These are phyloP conservation scores for Camelina hispida DNA, from an alignment of 345 rosid genomes.

Conservation along the genomic window DNA sequence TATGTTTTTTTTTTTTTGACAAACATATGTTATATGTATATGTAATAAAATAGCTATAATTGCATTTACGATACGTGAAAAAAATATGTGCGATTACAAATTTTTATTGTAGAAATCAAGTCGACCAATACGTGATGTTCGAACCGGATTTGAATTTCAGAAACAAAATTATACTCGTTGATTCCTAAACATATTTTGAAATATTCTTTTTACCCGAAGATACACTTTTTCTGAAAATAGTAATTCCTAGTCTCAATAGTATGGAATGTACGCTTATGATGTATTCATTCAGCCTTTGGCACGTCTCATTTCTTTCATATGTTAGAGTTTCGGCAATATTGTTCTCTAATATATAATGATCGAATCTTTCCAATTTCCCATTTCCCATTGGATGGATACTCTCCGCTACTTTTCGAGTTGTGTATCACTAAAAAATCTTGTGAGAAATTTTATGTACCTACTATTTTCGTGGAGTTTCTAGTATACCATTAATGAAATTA, in stretches of 20 bases:
- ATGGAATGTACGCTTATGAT: slow-evolving; percentile 9
- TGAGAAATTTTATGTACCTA: not conserved
- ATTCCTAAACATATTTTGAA: not conserved
- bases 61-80: not conserved
- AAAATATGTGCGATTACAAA: slow-evolving; percentile 7
- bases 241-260: not conserved
- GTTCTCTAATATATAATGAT: not conserved
- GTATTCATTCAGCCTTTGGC: not conserved
- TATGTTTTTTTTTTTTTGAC: too few species aligned
- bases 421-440: not conserved
- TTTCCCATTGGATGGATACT: slow-evolving; percentile 1
- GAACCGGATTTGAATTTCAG: not conserved
- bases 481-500: not conserved
- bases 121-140: not conserved
- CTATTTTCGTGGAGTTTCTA: slow-evolving; percentile 27
- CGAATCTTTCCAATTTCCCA: slow-evolving; percentile 8
- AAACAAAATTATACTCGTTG: not conserved
- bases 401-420: slow-evolving; percentile 2
- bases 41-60: slow-evolving; percentile 4
- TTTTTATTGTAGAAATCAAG: not conserved
- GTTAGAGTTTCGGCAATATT: slow-evolving; percentile 2
- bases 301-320: slow-evolving; percentile 16
- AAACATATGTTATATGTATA: too few species aligned
- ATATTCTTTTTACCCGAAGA: not conserved
- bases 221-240: not conserved